Base-by-base conservation (phyloP, 768 basidiomycete genomes). In the Kwoniella bestiolae region DNA sequence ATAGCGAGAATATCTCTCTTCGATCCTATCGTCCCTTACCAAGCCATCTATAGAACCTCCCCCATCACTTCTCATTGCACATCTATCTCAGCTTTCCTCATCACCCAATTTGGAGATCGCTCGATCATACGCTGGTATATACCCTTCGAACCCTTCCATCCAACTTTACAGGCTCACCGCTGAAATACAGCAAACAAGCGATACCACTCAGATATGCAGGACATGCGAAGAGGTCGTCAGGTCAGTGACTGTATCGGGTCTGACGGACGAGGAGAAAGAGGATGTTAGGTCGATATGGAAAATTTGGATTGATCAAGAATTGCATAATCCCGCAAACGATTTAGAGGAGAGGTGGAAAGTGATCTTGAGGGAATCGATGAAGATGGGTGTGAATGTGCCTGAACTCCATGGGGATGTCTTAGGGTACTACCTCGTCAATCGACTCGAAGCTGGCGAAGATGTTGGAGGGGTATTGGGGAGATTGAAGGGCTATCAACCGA, bases 111-210 rank as follows among this genome's bases (percentile, higher is more conserved):
- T 85, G 56, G 78, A 74, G 41, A 73, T 81, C 12, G 85, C 85
- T 9, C 81, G 82, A 56, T 84, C 84, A 69, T 88, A 88, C 74
- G 84, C 86, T 2, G 65, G 66, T 41, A 71, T 77, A 60, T 76
- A 72, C 38, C 82, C 82, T 32, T 45, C 74, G 1, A 82, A 83
- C 49, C 79, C 85, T 23, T 68, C 68, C 18, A 82, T 89, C 28
- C 90, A 88, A 87, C 76, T 86, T 12, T 83, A 84, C 16, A 81
- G 86, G 28, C 80, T 89, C 12, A 81, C 81, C 23, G 83, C 83
- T 3, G 87, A 88, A 68, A 60, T 75, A 7, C 47, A 44, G 14
- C 16, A 35, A 16, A 49, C 32, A 14, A 51, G 61, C 18, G 58
- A 65, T 38, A 2, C 50, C 8, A 44, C 46, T 0, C n/a, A 9